Base-by-base conservation (phyloP, 1,284 basidiomycete genomes). In the Puccinia horiana region DNA sequence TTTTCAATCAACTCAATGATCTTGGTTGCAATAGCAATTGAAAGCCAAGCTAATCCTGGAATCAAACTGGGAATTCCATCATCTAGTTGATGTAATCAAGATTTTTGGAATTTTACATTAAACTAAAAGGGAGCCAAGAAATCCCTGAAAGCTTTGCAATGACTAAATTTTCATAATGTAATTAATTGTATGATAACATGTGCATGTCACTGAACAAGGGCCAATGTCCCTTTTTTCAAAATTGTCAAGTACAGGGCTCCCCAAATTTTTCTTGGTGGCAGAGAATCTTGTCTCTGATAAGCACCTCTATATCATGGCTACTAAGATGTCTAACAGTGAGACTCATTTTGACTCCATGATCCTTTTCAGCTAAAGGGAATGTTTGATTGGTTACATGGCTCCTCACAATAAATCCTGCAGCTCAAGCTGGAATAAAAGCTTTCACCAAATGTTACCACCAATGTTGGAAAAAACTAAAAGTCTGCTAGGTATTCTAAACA, bases 381-480 rank as follows among this genome's bases (percentile, higher is more conserved):
- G 69, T 26, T 6, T 70, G 23, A 40, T 70, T n/a, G 67, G 67
- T 6, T 70, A 42, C 16, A 70, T 70, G 67, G 67, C 69, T n/a
- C 11, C 44, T 52, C 29, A 47, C 52, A 1, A 72, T 52, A 32
- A 72, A 72, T 20, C 69, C 52, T 32, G 69, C 69, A 0, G 44
- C 69, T 47, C 69, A 72, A 52, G n/a, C 26, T 35, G 69, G 69
- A 9, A 72, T 72, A 29, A 47, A 72, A 52, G 69, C n/a, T 0
- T 72, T 72, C n/a, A 47, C 6, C 26, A 44, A 35, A 11, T 47
- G 1, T 4, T 18, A 20, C 9, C 69, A 5, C n/a, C 44, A 8
- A 18, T 29, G 0, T 20, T 49, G n/a, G n/a, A n/a, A n/a, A n/a
- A n/a, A 42, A 44, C 69, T 49, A 14, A 20, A 20, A 29, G 32